phyloP scores from a whole-genome alignment of 2,329 filamentous ascomycete species.

The Lizonia empirigonia region DNA sequence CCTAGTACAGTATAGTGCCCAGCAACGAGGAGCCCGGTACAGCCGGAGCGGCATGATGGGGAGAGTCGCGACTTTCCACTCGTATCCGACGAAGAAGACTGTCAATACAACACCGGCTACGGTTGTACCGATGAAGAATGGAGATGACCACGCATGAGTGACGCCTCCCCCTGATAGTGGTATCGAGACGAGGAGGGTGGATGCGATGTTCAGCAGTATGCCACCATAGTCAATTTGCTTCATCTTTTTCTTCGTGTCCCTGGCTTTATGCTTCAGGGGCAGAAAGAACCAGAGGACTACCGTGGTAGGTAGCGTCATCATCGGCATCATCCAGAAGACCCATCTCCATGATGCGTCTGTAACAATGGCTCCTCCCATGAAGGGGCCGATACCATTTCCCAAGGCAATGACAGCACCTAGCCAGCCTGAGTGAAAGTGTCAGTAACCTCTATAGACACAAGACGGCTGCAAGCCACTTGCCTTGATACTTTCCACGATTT shows the following conservation, averaged over 20 bases:
- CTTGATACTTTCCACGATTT: slow-evolving; percentile 51
- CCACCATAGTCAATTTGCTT: slow-evolving; percentile 66
- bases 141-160: slow-evolving; percentile 61
- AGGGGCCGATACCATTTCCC: slow-evolving; percentile 36
- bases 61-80: slow-evolving; percentile 62
- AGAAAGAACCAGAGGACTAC: slow-evolving; percentile 25
- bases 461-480: not conserved
- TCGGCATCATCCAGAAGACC: slow-evolving; percentile 49
- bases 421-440: slow-evolving; percentile 21
- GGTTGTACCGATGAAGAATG: slow-evolving; percentile 65
- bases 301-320: slow-evolving; percentile 18
- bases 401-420: slow-evolving; percentile 31
- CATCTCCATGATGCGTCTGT: slow-evolving; percentile 51
- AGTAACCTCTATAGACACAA: not conserved
- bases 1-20: slow-evolving; percentile 62
- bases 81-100: slow-evolving; percentile 58
- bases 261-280: slow-evolving; percentile 53
- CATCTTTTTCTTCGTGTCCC: slow-evolving; percentile 54
- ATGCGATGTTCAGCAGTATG: slow-evolving; percentile 59
- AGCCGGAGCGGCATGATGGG: slow-evolving; percentile 65
- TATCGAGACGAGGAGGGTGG: slow-evolving; percentile 66
- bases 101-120: slow-evolving; percentile 55
- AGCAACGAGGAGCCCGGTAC: slow-evolving; percentile 60
- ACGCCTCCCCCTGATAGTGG: slow-evolving; percentile 66
- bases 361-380: slow-evolving; percentile 41